Base-by-base conservation (phyloP, 2,329 filamentous ascomycete genomes). In the Talaromyces sp. region DNA sequence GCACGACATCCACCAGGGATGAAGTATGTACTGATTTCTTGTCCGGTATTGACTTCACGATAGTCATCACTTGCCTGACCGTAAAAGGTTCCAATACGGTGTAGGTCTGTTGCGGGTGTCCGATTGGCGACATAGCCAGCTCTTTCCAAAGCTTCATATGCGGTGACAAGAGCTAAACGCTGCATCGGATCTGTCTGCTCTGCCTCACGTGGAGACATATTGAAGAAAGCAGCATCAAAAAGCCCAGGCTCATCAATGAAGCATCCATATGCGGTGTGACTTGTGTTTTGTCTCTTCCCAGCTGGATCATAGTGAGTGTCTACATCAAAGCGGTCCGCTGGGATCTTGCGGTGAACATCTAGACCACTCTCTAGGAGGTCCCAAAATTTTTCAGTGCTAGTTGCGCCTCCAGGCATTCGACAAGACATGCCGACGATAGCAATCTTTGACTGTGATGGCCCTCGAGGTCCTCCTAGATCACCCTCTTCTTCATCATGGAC, bases 181-280 rank as follows among this genome's bases (percentile, higher is more conserved):
- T 91, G 89, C 84, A 89, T 89, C 0, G 89, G 89, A 68, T 92
- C 89, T 0, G 87, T 90, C 68, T 91, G 87, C 50, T 83, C 82
- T 32, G 42, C 88, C 32, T 67, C 65, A 60, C 87, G 83, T 6
- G 89, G 88, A 16, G 88, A 91, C 62, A 77, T 73, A 39, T 72
- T 69, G 64, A 77, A 77, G 52, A 77, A 74, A 0, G 54, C 52
- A 2, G 69, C 60, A 56, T 77, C 75, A 43, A 77, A 77, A 1
- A 65, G 20, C 0, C 67, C 73, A 0, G 74, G 72, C 1, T 68
- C 39, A 10, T 73, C 64, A 14, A 77, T 62, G 27, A 70, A 76
- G 42, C 67, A 71, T 1, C 74, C 73, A 42, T 69, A 73, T 5
- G 56, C 61, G 1, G 66, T 69, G 6, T 44, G 52, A 16, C 54